A percentile compares a stretch with the other conserved stretches of the same genome.
Evolutionary conservation across 257 asterid genomes (phyloP).

Genomic region (Phtheirospermum japonicum): DNA sequence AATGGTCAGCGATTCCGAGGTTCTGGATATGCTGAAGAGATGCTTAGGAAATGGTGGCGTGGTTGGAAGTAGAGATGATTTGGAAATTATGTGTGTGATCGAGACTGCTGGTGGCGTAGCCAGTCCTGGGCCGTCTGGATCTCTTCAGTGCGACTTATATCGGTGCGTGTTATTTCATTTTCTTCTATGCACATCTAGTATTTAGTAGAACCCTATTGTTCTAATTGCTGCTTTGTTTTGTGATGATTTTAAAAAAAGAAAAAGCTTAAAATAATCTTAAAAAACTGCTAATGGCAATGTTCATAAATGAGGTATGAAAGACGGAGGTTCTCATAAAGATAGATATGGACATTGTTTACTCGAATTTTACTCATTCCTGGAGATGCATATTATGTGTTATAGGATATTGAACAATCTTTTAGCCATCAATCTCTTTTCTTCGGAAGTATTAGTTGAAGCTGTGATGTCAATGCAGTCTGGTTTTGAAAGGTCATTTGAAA

Average conservation of each 20-base stretch:
- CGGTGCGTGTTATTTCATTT: slow-evolving; percentile 54
- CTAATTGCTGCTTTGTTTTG: too few relatives aligned
- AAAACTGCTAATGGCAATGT: too few relatives aligned
- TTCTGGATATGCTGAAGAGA: slow-evolving; percentile 61
- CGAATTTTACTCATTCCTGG: too few relatives aligned
- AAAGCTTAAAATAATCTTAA: too few relatives aligned
- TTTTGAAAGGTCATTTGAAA: too few relatives aligned
- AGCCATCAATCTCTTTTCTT: too few relatives aligned
- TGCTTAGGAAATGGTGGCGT: slow-evolving; percentile 39
- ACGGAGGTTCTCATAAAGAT: too few relatives aligned
- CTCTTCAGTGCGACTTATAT: slow-evolving; percentile 89
- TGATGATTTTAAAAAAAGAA: too few relatives aligned
- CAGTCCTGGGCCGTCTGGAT: slow-evolving; percentile 94
- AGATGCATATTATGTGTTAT: background rate
- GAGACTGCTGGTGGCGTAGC: slow-evolving; percentile 99
- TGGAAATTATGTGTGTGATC: slow-evolving; percentile 59
- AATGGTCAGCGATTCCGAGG: slow-evolving; percentile 50
- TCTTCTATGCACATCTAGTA: background rate
- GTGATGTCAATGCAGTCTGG: too few relatives aligned
- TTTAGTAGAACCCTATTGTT: background rate
- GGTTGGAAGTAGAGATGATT: slow-evolving; percentile 30
- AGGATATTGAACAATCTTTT: slow-evolving; percentile 9
- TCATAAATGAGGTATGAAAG: too few relatives aligned
- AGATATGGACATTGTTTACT: too few relatives aligned
- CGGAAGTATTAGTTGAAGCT: slow-evolving; percentile 1